Base-by-base conservation (phyloP, 768 basidiomycete genomes). In the Pulveroboletus sp. region DNA sequence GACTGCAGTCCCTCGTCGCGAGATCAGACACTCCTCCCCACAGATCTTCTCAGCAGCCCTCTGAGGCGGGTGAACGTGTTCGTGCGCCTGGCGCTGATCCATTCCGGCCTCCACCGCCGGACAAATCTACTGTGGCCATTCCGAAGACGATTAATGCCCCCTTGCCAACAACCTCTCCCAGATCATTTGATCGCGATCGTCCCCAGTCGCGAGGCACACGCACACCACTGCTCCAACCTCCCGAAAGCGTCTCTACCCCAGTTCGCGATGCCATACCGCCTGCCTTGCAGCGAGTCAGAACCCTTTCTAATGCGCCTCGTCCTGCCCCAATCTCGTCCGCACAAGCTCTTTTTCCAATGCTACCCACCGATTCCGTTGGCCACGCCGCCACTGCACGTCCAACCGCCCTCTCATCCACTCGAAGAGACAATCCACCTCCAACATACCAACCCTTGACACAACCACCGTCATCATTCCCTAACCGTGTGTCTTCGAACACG, bases 1-100 rank as follows among this genome's bases (percentile, higher is more conserved):
- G 76, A 27, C 71, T 79, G 27, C 79, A 79, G 61, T 69, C 70
- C 54, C 72, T 75, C 54, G 71, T 78, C 27, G 60, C 60, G 17
- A 57, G 56, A 54, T 57, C 66, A 31, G 44, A 28, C 9, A 42
- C 50, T 2, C 53, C 43, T 3, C 54, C 57, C 28, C 50, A 39
- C 39, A 55, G 43, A 32, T 14, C 49, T 18, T 36, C 39, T 17
- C 54, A 50, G 46, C 58, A 44, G 45, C 50, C 44, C 7, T 46
- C 51, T 40, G 43, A 40, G 8, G 43, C 48, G 8, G 18, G 15
- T 24, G 44, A 38, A 28, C 57, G 44, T 10, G 40, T 42, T 43
- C 53, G 49, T 27, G 33, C 56, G 17, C 54, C 46, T 30, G 48
- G 39, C 46, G 59, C 51, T 55, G 68, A 70, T 59, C 61, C 60